Evolutionary conservation across 2,329 filamentous ascomycete species (phyloP), one percentile per base, ranked within the genome.

Genomic region (Orbilia brochopaga): DNA sequence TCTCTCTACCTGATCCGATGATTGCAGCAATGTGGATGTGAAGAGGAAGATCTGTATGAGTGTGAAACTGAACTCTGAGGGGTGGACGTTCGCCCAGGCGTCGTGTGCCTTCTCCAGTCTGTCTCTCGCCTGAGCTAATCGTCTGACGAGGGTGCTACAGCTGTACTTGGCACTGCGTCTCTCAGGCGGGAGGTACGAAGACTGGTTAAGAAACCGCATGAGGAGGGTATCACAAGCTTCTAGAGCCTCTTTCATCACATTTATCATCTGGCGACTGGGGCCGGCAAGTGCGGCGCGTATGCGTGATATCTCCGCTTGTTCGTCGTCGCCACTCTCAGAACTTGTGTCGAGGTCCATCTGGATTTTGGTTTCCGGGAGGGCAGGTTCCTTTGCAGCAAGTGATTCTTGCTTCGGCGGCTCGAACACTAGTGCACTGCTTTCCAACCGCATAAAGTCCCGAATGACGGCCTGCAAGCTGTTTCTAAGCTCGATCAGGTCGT

Each of bases 391-490:
- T 15, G 54, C 23, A 40, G 32, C 2, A 10, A 40, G 48, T 50
- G 61, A 32, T 35, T 51, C 54, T 50, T 73, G 54, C 17, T 63
- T 61, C 17, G 56, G 57, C 3, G 48, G 37, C 6, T 81, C 78
- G 64, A 85, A 83, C 0, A 85, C 77, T 4, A 78, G 78, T 0
- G 81, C 83, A 53, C 84, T 81, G 1, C 81, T 81, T 57, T 82
- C 82, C 69, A 87, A 79, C 21, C 84, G 82, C 21, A 86, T 77
- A 3, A 86, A 78, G 2, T 83, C 80, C 63, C 85, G 80, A 30
- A 87, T 81, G 5, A 85, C 83, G 17, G 79, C 82, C 73, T 87
- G 85, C 58, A 86, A 81, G 2, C 82, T 78, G 74, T 87, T 86
- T 59, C 85, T 82, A 30, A 87, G 78, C 3, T 79, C 78, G 40